Base-by-base conservation (phyloP, 805 yeast species). In the Myxozyma mucilagina region DNA sequence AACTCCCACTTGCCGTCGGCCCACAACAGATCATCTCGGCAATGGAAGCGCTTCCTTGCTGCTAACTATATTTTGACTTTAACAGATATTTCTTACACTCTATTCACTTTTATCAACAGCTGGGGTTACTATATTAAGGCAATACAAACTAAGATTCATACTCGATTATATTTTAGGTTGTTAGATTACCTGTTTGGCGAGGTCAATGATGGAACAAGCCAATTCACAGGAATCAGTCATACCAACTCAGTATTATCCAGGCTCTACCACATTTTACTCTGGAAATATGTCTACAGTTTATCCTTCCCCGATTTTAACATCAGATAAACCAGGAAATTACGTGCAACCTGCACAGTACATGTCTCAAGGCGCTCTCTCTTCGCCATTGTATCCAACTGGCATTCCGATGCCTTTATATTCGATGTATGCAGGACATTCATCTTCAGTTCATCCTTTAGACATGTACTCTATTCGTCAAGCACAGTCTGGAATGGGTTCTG, bases 331-430 rank as follows among this genome's bases (percentile, higher is more conserved):
- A 36, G n/a, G 41, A 13, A 48, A 47, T 6, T 52, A 48, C 39
- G 51, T 24, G 13, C 63, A 42, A 18, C 47, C 18, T 11, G 51
- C 52, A 13, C 47, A 41, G 24, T 55, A 36, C 24, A 34, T 47
- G 14, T 44, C 47, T n/a, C 51, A 47, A 16, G 52, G 57, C 7
- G 52, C 56, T 13, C n/a, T 53, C 41, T 18, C 53, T 20, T 52
- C 58, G 11, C 51, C 64, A 20, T 39, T 61, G 41, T 61, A 57
- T 39, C 55, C 62, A 2, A 20, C 55, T 11, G 56, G 32, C 20
- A 44, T 58, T 24, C 57, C 50, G 7, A 41, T 59, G 59, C 63
- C 58, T 7, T 29, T 61, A 18, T 61, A 61, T 51, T 35, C 65
- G 8, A 53, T 61, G 51, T 59, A 59, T 53, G 49, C 64, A 13